phyloP scores from a whole-genome alignment of 2,329 filamentous ascomycete species.

The Fusarium floridanum region DNA sequence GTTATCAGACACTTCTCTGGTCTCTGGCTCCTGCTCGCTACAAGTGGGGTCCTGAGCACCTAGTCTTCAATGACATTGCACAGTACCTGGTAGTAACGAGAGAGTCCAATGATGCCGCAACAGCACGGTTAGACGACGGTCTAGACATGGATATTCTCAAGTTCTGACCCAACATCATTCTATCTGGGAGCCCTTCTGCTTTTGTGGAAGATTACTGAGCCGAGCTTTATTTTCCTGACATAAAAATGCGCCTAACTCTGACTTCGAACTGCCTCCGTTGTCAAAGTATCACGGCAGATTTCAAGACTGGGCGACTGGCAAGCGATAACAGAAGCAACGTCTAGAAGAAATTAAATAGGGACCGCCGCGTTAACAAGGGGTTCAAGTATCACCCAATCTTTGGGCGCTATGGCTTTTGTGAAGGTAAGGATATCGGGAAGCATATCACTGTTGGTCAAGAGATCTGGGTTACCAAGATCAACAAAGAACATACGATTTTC shows the following conservation, averaged over 20 bases:
- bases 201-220: neutral
- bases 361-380: neutral
- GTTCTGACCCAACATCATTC: neutral
- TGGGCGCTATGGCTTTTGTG: neutral
- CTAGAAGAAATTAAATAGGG: neutral
- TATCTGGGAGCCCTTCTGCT: neutral
- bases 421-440: neutral
- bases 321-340: neutral
- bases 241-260: neutral
- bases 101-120: neutral
- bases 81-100: neutral
- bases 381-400: neutral
- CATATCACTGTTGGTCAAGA: neutral
- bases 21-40: neutral
- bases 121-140: neutral
- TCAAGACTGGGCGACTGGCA: neutral
- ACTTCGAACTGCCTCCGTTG: neutral
- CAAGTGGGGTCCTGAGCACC: neutral
- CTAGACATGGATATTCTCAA: neutral
- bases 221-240: neutral
- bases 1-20: neutral
- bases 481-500: neutral
- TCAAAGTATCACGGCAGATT: neutral
- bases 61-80: neutral
- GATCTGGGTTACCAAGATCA: neutral